phyloP scores from a whole-genome alignment of 176 grass and related monocot species.

The Oryza longistaminata region DNA sequence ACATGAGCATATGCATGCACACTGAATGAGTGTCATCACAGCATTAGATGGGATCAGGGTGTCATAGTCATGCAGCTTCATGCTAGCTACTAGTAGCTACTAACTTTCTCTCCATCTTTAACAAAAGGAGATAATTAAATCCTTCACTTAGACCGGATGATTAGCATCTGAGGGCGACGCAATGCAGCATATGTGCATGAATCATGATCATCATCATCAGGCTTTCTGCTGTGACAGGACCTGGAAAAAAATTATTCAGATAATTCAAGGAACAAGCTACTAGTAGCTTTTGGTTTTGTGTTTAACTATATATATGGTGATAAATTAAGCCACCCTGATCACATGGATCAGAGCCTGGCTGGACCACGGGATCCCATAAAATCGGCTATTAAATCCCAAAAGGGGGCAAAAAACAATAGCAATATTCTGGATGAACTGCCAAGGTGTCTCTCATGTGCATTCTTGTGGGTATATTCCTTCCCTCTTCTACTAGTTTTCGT shows the following conservation, averaged over 20 bases:
- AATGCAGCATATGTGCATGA: background rate
- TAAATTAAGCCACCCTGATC: constrained; percentile 35
- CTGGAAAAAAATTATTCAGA: background rate
- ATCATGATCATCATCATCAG: constrained; percentile 12
- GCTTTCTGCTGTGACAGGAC: background rate
- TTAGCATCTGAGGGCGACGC: constrained; percentile 35
- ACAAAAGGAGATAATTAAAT: background rate
- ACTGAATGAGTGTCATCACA: background rate
- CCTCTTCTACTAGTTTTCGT: background rate
- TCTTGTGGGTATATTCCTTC: constrained; percentile 41
- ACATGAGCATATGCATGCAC: background rate
- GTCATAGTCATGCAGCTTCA: background rate
- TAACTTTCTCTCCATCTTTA: constrained; percentile 20
- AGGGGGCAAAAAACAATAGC: constrained; percentile 28
- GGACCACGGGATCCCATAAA: constrained; percentile 42
- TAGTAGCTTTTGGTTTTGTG: background rate
- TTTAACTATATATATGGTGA: background rate
- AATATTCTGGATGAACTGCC: constrained; percentile 23
- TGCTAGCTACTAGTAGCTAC: background rate
- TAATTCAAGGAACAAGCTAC: background rate
- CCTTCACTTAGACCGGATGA: constrained; percentile 28
- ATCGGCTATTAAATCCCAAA: constrained; percentile 47
- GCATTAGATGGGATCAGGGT: background rate
- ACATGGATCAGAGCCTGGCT: constrained; percentile 37
- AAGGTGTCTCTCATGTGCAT: constrained; percentile 36